Percentiles rank a stretch among this genome's conserved stretches.
phyloP scores from a whole-genome alignment of 495 filamentous ascomycete species.

The Lindgomyces ingoldianus region DNA sequence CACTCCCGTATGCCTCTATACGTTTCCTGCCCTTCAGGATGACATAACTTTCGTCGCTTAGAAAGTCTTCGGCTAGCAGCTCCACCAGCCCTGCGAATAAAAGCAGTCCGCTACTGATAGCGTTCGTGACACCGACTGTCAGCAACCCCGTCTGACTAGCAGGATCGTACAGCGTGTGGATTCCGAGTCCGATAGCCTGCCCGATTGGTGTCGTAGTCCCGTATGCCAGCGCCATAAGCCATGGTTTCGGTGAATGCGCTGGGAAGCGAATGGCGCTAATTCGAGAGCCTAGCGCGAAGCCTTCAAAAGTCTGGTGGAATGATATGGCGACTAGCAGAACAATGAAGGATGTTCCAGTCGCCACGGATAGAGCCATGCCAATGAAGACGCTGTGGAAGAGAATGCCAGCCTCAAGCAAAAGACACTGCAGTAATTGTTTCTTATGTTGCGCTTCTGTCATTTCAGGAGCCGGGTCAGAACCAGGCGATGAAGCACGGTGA shows the following conservation, averaged over 20 bases:
- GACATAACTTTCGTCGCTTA: conserved; percentile 83
- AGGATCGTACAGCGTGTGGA: conserved; percentile 85
- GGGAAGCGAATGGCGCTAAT: conserved; percentile 55
- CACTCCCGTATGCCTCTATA: conserved; percentile 72
- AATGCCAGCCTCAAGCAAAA: conserved; percentile 50
- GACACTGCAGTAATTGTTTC: conserved; percentile 53
- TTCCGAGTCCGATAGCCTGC: conserved; percentile 80
- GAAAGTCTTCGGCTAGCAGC: conserved; percentile 88
- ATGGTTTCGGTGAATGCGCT: conserved; percentile 61
- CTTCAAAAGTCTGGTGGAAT: conserved; percentile 73
- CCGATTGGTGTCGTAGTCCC: conserved; percentile 89
- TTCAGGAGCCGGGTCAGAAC: conserved; percentile 2
- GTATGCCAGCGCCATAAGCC: conserved; percentile 95
- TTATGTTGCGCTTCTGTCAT: conserved; percentile 38
- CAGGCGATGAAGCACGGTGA: not conserved
- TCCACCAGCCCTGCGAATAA: conserved; percentile 92
- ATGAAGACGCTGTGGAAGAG: conserved; percentile 65
- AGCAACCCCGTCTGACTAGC: conserved; percentile 76
- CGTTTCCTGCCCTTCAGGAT: conserved; percentile 68
- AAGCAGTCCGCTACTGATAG: conserved; percentile 79
- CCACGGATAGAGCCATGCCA: conserved; percentile 68
- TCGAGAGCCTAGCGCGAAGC: conserved; percentile 65
- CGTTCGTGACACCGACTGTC: conserved; percentile 92
- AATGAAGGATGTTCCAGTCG: conserved; percentile 62
- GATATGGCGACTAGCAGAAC: conserved; percentile 67